Base-by-base conservation (phyloP, 805 yeast genomes). In the Brettanomyces naardenensis region DNA sequence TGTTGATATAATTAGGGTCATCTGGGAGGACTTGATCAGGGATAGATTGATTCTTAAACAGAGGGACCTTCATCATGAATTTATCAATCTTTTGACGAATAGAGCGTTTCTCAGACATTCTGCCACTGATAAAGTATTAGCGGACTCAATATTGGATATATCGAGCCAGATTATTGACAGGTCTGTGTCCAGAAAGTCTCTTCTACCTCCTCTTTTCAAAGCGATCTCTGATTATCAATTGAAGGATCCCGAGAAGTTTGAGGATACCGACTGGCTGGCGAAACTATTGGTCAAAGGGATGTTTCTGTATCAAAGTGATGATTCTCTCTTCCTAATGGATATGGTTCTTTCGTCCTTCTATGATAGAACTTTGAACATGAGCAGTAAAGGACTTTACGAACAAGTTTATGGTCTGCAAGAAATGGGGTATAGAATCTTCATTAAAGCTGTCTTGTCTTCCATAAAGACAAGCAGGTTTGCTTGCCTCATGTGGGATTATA, bases 21-120 rank as follows among this genome's bases (percentile, higher is more conserved):
- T 82, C 15, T 85, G 95, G 92, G 60, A 58, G 4, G 69, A 66
- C 18, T 51, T 86, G 19, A 66, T 67, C 14, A 65, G 69, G 1
- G 79, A 77, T 9, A 64, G 94, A 34, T 60, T 87, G 28, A 71
- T 79, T 21, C 61, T 84, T 29, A 71, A 73, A 31, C 92, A 86
- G 44, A 73, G 76, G 36, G 67, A 66, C 11, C 63, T 85, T 33
- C 95, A 88, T 47, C 52, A 72, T 11, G 41, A 51, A 0, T 64
- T 82, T 21, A 75, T 87, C 19, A 60, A 69, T n/a, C 52, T 76
- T 0, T 32, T 78, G 6, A 67, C 73, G 37, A 61, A 71, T 44
- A 56, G 64, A 3, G 46, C 43, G 2, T 42, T 79, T 5, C 44
- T 83, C 30, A 49, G 40, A 5, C 46, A 47, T 7, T 65, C 80